Percentiles rank a stretch among this genome's conserved stretches.
phyloP scores from a whole-genome alignment of 352 stramenopile species.

The Phytophthora macrochlamydospora region DNA sequence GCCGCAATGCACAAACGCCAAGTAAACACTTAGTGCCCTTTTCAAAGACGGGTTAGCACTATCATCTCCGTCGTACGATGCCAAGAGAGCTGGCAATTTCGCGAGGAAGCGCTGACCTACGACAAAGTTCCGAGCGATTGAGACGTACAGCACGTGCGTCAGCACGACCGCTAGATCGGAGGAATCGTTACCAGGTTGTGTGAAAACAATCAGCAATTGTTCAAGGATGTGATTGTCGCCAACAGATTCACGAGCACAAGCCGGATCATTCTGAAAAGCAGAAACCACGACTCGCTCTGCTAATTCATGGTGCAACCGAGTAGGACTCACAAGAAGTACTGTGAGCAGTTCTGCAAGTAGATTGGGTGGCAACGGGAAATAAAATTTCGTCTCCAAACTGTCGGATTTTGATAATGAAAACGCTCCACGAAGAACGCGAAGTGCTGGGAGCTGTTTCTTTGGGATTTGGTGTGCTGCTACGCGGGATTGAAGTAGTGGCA shows the following conservation, averaged over 20 bases:
- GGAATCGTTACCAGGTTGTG: conserved; percentile 38
- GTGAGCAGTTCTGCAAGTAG: conserved; percentile 71
- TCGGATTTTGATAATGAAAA: conserved; percentile 23
- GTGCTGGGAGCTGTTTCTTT: conserved; percentile 48
- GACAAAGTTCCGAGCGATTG: conserved; percentile 42
- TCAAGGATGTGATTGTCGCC: conserved; percentile 68
- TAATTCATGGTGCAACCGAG: conserved; percentile 36
- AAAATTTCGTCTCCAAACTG: conserved; percentile 18
- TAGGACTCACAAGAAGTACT: conserved; percentile 61
- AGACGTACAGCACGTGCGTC: conserved; percentile 60
- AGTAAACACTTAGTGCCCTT: conserved; percentile 54
- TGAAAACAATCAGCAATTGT: conserved; percentile 70
- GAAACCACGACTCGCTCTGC: conserved; percentile 55
- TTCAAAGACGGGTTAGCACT: conserved; percentile 34
- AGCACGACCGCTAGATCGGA: conserved; percentile 43
- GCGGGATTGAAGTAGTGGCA: conserved; percentile 30
- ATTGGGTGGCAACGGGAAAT: conserved; percentile 54
- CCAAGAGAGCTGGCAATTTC: conserved; percentile 56
- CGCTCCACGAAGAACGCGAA: conserved; percentile 48
- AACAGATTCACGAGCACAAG: conserved; percentile 47
- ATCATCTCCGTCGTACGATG: conserved; percentile 14
- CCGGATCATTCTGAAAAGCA: conserved; percentile 49
- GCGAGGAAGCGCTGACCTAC: conserved; percentile 61
- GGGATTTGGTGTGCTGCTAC: conserved; percentile 42
- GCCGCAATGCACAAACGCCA: conserved; percentile 53